phyloP scores from a whole-genome alignment of 495 filamentous ascomycete species.

The Podospora australis region DNA sequence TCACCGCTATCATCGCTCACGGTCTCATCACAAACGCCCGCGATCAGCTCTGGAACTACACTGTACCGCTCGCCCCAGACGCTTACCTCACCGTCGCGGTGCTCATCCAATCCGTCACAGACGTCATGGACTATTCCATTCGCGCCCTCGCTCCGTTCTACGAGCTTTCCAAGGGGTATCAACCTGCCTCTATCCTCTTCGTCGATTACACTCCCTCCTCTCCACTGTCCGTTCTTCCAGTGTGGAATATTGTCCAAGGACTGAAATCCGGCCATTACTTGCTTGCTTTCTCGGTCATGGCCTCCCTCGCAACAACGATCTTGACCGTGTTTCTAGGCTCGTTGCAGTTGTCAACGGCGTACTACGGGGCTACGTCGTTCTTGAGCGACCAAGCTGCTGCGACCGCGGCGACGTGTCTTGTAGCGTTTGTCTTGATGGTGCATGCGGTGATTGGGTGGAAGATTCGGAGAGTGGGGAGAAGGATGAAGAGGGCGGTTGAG shows the following conservation, averaged over 20 bases:
- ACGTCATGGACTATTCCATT: slow-evolving; percentile 3
- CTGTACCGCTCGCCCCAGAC: background rate
- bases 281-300: background rate
- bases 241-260: background rate
- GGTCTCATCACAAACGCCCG: slow-evolving; percentile 1
- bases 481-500: slow-evolving; percentile 5
- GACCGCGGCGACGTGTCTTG: background rate
- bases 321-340: slow-evolving; percentile 1
- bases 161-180: background rate
- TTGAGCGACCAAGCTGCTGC: background rate
- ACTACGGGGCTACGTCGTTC: slow-evolving; percentile 3
- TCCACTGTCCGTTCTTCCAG: background rate
- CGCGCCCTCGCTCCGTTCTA: slow-evolving; percentile 3
- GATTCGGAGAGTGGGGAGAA: background rate
- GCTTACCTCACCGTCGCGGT: slow-evolving; percentile 7
- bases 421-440: background rate
- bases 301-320: background rate
- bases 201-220: background rate
- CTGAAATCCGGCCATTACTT: background rate
- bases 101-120: slow-evolving; percentile 4
- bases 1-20: slow-evolving; percentile 1
- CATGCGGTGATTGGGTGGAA: slow-evolving; percentile 2
- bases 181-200: background rate
- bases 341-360: background rate
- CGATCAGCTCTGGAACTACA: slow-evolving; percentile 3